phyloP scores from a whole-genome alignment of 306 rosid genomes.

The Vicia villosa region DNA sequence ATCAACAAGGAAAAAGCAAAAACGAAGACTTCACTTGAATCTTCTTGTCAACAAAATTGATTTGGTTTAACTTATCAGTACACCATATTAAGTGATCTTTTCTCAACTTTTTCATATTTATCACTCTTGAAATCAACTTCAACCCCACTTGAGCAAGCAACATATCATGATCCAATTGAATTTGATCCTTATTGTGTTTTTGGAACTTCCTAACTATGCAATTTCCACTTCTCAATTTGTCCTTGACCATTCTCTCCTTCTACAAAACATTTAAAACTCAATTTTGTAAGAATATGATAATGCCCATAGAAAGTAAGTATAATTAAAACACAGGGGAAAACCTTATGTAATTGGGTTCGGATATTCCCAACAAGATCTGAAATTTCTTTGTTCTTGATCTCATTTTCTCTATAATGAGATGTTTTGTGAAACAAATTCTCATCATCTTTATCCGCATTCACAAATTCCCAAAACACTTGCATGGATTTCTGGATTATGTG shows the following conservation, averaged over 20 bases:
- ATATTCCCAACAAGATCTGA: slow-evolving; percentile 44
- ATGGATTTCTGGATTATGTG: slow-evolving; percentile 65
- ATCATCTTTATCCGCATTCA: slow-evolving; percentile 63
- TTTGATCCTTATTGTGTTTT: slow-evolving; percentile 51
- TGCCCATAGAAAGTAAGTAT: background rate
- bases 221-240: slow-evolving; percentile 60
- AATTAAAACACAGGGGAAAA: background rate
- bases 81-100: slow-evolving; percentile 76
- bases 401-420: slow-evolving; percentile 39
- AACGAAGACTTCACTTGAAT: slow-evolving; percentile 61
- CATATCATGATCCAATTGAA: slow-evolving; percentile 43
- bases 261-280: slow-evolving; percentile 37
- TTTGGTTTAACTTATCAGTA: slow-evolving; percentile 52
- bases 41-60: slow-evolving; percentile 53
- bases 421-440: slow-evolving; percentile 35
- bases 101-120: slow-evolving; percentile 61
- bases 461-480: slow-evolving; percentile 64
- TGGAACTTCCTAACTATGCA: slow-evolving; percentile 75
- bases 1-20: slow-evolving; percentile 76
- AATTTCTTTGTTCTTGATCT: slow-evolving; percentile 44
- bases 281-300: background rate
- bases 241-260: slow-evolving; percentile 74
- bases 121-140: slow-evolving; percentile 70
- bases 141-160: slow-evolving; percentile 72
- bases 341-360: slow-evolving; percentile 62